phyloP scores from a whole-genome alignment of 2,329 filamentous ascomycete species.

The Exophiala calicioides region DNA sequence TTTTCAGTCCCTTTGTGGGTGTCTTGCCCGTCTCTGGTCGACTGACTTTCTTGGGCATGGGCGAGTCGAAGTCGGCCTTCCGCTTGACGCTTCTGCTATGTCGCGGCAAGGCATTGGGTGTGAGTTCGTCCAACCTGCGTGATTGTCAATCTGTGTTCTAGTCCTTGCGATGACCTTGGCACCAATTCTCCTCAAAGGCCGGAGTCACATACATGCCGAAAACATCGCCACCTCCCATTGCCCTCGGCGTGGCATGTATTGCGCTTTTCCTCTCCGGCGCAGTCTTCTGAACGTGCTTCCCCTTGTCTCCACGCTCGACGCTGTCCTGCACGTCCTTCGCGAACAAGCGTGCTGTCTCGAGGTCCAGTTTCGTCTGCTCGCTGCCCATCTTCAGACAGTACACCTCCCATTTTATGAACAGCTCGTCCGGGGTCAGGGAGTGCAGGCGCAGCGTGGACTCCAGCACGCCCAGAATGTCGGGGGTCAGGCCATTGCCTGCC shows the following conservation, averaged over 20 bases:
- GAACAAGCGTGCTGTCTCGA: slow-evolving; percentile 72
- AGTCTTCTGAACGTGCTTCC: slow-evolving; percentile 63
- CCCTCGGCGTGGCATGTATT: slow-evolving; percentile 61
- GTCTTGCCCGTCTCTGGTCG: slow-evolving; percentile 42
- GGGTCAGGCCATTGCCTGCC: slow-evolving; percentile 61
- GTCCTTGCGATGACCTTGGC: background rate
- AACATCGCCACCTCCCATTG: slow-evolving; percentile 64
- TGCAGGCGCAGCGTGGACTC: slow-evolving; percentile 84
- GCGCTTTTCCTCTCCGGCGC: slow-evolving; percentile 63
- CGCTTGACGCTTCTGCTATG: slow-evolving; percentile 53
- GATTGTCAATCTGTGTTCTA: slow-evolving; percentile 15
- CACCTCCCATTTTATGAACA: slow-evolving; percentile 98
- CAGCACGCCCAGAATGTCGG: slow-evolving; percentile 78
- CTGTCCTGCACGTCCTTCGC: slow-evolving; percentile 85
- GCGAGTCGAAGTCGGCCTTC: slow-evolving; percentile 53
- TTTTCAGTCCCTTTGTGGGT: slow-evolving; percentile 13
- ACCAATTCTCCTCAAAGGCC: background rate
- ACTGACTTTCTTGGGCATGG: slow-evolving; percentile 44
- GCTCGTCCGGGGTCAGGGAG: slow-evolving; percentile 75
- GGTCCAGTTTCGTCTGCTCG: slow-evolving; percentile 70
- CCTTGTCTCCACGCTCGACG: slow-evolving; percentile 73
- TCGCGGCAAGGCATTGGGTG: slow-evolving; percentile 60
- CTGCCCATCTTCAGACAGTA: slow-evolving; percentile 93
- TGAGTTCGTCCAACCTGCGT: slow-evolving; percentile 64
- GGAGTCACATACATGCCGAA: slow-evolving; percentile 69